A percentile compares a stretch with the other conserved stretches of the same genome.
Conservation (phyloP, 495 filamentous ascomycete genomes). For the Massariosphaeria phaeospora region DNA sequence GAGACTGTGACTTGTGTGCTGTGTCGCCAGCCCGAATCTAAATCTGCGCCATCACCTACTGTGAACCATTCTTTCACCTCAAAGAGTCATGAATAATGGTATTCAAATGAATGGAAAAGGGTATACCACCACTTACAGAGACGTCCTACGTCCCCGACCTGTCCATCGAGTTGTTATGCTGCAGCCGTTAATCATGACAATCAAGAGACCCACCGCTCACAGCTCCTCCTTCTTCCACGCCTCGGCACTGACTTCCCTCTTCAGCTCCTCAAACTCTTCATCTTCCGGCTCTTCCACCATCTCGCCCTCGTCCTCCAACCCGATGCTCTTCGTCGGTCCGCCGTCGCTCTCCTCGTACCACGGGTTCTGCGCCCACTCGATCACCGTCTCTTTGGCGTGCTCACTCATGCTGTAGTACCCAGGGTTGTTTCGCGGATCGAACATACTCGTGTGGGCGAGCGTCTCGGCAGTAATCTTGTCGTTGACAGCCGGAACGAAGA, state of each 20-base stretch:
- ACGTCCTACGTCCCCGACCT: too few relatives aligned
- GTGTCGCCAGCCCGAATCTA: too few relatives aligned
- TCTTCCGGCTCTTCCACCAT: constrained; percentile 17
- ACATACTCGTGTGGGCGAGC: constrained; percentile 84
- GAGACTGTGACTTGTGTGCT: too few relatives aligned
- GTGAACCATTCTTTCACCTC: too few relatives aligned
- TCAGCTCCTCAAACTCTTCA: constrained; percentile 18
- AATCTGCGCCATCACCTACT: too few relatives aligned
- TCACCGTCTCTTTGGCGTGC: constrained; percentile 60
- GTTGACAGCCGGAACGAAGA: constrained; percentile 69
- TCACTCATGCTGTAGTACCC: constrained; percentile 65
- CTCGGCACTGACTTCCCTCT: too few relatives aligned
- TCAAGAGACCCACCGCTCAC: too few relatives aligned
- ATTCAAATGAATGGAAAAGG: too few relatives aligned
- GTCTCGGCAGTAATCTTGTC: constrained; percentile 73
- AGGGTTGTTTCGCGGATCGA: constrained; percentile 72
- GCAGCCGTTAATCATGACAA: too few relatives aligned
- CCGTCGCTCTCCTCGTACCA: constrained; percentile 35
- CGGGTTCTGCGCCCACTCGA: constrained; percentile 47
- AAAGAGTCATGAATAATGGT: too few relatives aligned
- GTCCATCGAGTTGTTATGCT: too few relatives aligned
- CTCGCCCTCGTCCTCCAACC: constrained; percentile 24
- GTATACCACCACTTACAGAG: too few relatives aligned
- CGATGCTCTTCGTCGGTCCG: constrained; percentile 7
- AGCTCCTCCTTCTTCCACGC: constrained; percentile 14